Percentiles rank a stretch among this genome's conserved stretches.
Conservation (phyloP, 2,329 filamentous ascomycete genomes). For the Neocucurbitaria cava region DNA sequence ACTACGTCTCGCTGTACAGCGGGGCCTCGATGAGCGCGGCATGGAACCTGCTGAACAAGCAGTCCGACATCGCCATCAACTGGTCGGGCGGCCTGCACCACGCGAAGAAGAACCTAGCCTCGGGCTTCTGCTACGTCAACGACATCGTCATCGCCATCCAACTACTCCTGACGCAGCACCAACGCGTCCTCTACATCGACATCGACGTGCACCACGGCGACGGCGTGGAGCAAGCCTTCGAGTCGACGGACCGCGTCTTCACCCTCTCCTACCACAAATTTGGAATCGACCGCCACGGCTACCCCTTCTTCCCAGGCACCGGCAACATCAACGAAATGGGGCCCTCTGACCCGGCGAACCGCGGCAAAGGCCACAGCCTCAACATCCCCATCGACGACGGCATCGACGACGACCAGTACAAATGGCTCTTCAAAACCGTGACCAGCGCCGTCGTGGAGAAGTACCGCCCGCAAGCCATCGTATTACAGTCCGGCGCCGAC, state of each 20-base stretch:
- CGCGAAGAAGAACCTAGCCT: constrained; percentile 91
- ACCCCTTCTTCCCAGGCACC: constrained; percentile 85
- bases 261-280: constrained; percentile 98
- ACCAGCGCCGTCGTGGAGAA: constrained; percentile 79
- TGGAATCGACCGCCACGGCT: constrained; percentile 66
- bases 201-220: constrained; percentile 94
- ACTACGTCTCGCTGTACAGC: constrained; percentile 93
- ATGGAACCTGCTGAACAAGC: constrained; percentile 81
- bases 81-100: constrained; percentile 98
- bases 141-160: constrained; percentile 95
- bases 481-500: constrained; percentile 94
- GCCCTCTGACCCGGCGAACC: constrained; percentile 80
- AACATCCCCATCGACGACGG: constrained; percentile 92
- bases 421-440: constrained; percentile 80
- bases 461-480: constrained; percentile 90
- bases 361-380: constrained; percentile 85
- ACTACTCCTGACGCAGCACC: constrained; percentile 80
- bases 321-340: constrained; percentile 87
- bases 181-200: constrained; percentile 91
- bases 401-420: constrained; percentile 90
- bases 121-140: constrained; percentile 98
- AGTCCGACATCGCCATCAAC: constrained; percentile 95
- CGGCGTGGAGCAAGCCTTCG: constrained; percentile 89
- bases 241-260: constrained; percentile 87
- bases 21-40: constrained; percentile 91